Evolutionary conservation across 2,329 filamentous ascomycete genomes (phyloP).

Genomic region (Xylariaceae sp.): DNA sequence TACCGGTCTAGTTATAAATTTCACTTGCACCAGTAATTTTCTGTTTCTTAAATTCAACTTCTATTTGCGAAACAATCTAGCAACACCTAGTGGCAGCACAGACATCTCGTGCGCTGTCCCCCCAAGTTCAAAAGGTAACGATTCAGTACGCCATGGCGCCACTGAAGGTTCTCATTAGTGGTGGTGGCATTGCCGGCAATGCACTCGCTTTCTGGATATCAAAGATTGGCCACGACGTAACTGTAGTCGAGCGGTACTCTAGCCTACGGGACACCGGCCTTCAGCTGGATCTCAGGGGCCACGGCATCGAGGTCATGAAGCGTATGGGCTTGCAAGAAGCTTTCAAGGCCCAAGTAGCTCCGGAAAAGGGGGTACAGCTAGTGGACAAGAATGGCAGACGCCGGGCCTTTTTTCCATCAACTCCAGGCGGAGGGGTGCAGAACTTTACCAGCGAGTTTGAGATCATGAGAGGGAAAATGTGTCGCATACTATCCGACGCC

Average conservation of each 20-base stretch:
- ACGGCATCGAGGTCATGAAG: conserved; percentile 56
- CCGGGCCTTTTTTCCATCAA: conserved; percentile 49
- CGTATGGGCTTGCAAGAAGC: conserved; percentile 58
- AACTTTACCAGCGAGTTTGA: conserved; percentile 58
- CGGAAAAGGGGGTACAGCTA: conserved; percentile 55
- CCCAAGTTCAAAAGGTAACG: not conserved
- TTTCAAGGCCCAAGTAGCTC: conserved; percentile 50
- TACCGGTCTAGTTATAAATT: conserved; percentile 1
- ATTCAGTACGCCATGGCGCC: conserved; percentile 25
- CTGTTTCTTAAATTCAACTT: not conserved
- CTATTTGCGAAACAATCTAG: not conserved
- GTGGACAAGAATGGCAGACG: conserved; percentile 49
- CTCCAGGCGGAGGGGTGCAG: conserved; percentile 41
- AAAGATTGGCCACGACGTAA: conserved; percentile 47
- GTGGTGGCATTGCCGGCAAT: conserved; percentile 47
- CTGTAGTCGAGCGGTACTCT: conserved; percentile 50
- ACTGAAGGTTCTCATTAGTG: conserved; percentile 46
- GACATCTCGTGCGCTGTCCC: not conserved
- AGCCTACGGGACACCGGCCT: conserved; percentile 55
- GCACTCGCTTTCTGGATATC: conserved; percentile 58
- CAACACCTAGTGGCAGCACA: not conserved
- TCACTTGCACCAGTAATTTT: not conserved
- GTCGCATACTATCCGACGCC: conserved; percentile 50
- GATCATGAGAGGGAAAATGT: conserved; percentile 62
- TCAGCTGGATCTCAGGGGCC: conserved; percentile 61